Base-by-base conservation (phyloP, 2,329 filamentous ascomycete genomes). In the Seiridium cupressi region DNA sequence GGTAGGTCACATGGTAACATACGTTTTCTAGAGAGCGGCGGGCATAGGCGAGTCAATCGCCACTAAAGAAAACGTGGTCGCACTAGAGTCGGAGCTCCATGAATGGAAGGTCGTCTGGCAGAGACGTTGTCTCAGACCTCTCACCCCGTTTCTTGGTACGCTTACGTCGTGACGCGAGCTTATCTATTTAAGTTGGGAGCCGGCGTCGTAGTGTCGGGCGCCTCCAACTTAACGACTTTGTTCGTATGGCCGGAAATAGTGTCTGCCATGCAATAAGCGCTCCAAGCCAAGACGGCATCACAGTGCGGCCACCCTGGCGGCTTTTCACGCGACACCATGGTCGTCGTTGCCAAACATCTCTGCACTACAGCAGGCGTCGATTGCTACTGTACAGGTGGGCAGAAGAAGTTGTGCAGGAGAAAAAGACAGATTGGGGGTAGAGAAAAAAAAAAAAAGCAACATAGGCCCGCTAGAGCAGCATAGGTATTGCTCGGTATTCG, bases 181-280 rank as follows among this genome's bases (percentile, higher is more conserved):
- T 53, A 38, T 53, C 49, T 53, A 40, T 35, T 53, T 53, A 53
- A 53, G 49, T 35, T 53, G n/a, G 32, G 49, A 32, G 34, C 49
- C 49, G 49, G 49, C 34, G 49, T 53, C 32, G 49, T 38, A 32
- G 49, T 53, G 49, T 26, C 35, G 49, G 49, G 49, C 49, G 49
- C 35, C 9, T 53, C 34, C 9, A 11, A 42, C 38, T 42, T 38
- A 34, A 10, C n/a, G 6, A 49, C 46, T 31, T 9, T 9, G 10
- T 18, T 10, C n/a, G 31, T 9, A 18, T 34, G 38, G 49, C 32
- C 34, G 18, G 32, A 11, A 35, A n/a, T n/a, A 53, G 9, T 9
- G 10, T 8, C 46, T 31, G 18, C 18, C 18, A 26, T 26, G 18
- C 18, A 31, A 49, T 31, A 49, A 49, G 35, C 49, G 35, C n/a